Base-by-base conservation (phyloP, 306 rosid species). In the Trifolium subterraneum region DNA sequence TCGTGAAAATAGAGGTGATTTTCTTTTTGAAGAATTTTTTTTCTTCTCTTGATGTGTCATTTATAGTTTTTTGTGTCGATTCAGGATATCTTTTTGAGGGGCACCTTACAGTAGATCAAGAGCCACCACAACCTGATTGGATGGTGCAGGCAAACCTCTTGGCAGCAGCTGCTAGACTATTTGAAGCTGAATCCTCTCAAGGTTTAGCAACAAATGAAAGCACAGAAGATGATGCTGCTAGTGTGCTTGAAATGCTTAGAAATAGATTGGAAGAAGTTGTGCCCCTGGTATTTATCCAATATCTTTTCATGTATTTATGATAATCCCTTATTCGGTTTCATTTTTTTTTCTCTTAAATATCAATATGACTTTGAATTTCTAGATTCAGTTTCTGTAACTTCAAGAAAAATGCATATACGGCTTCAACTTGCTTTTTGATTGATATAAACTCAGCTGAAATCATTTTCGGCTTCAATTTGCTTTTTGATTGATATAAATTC, bases 21-120 rank as follows among this genome's bases (percentile, higher is more conserved):
- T 41, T 76, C 51, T 48, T 62, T 65, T 65, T 31, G 35, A 39
- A 36, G 23, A 59, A 3, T 20, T 19, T 8, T 16, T 15, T 58
- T 29, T 35, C 15, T n/a, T 48, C 10, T 19, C 15, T 38, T 44
- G 7, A 74, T 31, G 45, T 50, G 51, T 62, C 47, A 68, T 68
- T 74, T 50, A 61, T 27, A 27, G 36, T 41, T 41, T 75, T 31
- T 61, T 50, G 1, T 72, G 68, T 39, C 60, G 78, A 64, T 83
- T 83, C 72, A 92, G 97, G 97, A 35, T 94, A 88, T 82, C 90
- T 94, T 41, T 94, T 94, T 83, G 99, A 94, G 90, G 97, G 98
- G 33, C 96, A 92, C 82, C 90, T 92, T 59, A 94, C 99, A 0
- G 89, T 92, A 71, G 99, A 90, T 90, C 89, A 76, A 3, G 99